Base-by-base conservation (phyloP, 202 grass and related monocot species). In the Saccharum hybrid region DNA sequence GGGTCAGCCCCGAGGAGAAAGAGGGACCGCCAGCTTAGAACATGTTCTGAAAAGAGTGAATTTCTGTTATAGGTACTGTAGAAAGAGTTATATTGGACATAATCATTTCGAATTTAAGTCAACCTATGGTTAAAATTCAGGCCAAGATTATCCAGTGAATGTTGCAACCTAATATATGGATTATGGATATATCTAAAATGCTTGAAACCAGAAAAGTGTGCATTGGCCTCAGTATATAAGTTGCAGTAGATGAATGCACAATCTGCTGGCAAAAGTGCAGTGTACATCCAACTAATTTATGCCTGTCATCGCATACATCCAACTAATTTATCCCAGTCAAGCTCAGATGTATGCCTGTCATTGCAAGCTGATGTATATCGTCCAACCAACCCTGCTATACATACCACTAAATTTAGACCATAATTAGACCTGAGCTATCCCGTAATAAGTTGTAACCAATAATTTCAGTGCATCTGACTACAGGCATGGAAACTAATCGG, bases 31-130 rank as follows among this genome's bases (percentile, higher is more conserved):
- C n/a, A n/a, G n/a, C n/a, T n/a, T n/a, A n/a, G n/a, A 79, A 57
- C 56, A 66, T 87, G 30, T 57, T 75, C 88, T 90, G 75, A 30
- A 86, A 80, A 90, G 10, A 90, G 37, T 84, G 13, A 78, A 80
- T 56, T 54, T 15, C 40, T 10, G 8, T 74, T 28, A 26, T 42
- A 36, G 34, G 56, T 64, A 80, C 16, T 37, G 63, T 15, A 28
- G 75, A 63, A 64, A 85, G 60, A 70, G 14, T 14, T 62, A 76
- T 71, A 81, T 4, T 16, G 71, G 40, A 66, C 6, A n/a, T 8
- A 14, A 84, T 46, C 10, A 59, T 74, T 88, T 74, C 1, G 37
- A 74, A 48, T 48, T 15, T 48, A 52, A 72, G 59, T 52, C 39
- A 37, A 72, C 56, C 30, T 57, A n/a, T 63, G 4, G 42, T 68